These are phyloP conservation scores for Fraxinus anomala DNA, from an alignment of 257 asterid species.

Conservation along the genomic window DNA sequence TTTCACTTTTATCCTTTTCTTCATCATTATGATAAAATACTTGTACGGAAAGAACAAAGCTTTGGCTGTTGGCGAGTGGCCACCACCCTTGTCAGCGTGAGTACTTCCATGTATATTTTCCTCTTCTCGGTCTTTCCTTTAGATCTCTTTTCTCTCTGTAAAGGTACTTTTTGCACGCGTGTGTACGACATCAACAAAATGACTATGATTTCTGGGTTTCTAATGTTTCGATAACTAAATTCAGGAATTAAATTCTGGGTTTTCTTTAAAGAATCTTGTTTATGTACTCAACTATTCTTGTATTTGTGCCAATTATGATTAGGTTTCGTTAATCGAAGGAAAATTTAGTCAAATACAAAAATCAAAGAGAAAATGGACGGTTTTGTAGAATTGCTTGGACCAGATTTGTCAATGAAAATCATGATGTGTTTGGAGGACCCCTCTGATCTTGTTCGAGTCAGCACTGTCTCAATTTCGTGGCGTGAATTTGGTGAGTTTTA, in stretches of 20 bases:
- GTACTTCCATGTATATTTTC: background rate
- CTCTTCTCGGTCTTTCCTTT: background rate
- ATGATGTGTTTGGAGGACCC: conserved; percentile 67
- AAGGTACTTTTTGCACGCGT: background rate
- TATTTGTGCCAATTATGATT: conserved; percentile 12
- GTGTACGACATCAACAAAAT: background rate
- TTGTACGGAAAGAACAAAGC: background rate
- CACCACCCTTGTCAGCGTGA: background rate
- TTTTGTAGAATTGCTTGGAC: conserved; percentile 59
- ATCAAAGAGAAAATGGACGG: conserved; percentile 46
- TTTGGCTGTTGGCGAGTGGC: background rate
- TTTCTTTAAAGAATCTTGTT: background rate
- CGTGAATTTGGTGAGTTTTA: conserved; percentile 59
- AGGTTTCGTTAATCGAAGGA: background rate
- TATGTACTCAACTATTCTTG: background rate
- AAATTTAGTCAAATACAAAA: background rate
- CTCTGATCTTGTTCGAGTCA: conserved; percentile 60
- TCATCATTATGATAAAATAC: background rate
- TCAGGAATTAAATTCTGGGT: background rate
- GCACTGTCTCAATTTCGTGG: conserved; percentile 78
- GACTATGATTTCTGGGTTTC: background rate
- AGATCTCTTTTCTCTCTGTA: background rate
- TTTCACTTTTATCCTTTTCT: background rate
- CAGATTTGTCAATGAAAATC: conserved; percentile 57
- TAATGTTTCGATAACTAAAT: background rate